phyloP scores from a whole-genome alignment of 208 protist species.

The Trypanosoma cruzi region DNA sequence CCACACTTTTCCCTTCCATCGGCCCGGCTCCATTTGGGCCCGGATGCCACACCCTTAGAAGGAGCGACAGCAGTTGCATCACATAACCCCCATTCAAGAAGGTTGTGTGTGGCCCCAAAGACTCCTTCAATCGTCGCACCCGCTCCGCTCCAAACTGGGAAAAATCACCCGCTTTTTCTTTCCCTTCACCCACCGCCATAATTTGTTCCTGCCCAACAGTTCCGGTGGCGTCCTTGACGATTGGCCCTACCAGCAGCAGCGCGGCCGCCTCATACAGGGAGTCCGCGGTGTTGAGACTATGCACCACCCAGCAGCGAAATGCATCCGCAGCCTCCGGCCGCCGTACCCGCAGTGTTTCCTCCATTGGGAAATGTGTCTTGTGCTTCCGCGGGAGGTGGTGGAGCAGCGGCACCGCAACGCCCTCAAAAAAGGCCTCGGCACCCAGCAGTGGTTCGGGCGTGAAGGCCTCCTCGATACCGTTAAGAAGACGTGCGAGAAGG shows the following conservation, averaged over 20 bases:
- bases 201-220: not conserved
- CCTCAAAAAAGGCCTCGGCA: constrained; percentile 3
- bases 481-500: not conserved
- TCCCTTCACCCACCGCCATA: not conserved
- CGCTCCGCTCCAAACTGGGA: constrained; percentile 2
- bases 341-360: constrained; percentile 8
- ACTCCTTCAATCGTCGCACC: constrained; percentile 2
- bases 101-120: constrained; percentile 3
- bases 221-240: not conserved
- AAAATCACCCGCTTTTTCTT: not conserved
- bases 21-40: not conserved
- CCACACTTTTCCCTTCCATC: not conserved
- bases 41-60: not conserved
- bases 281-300: constrained; percentile 9
- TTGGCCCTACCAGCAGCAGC: not conserved
- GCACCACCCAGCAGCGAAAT: constrained; percentile 19
- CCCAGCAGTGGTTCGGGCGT: constrained; percentile 5
- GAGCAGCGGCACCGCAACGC: constrained; percentile 3
- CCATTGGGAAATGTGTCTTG: constrained; percentile 14
- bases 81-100: constrained; percentile 1
- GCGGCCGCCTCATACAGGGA: not conserved
- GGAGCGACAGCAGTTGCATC: not conserved
- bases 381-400: not conserved
- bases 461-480: constrained; percentile 13
- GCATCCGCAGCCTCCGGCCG: not conserved